Evolutionary conservation across 2,329 filamentous ascomycete species (phyloP).

Genomic region (Hypomyces perniciosus): DNA sequence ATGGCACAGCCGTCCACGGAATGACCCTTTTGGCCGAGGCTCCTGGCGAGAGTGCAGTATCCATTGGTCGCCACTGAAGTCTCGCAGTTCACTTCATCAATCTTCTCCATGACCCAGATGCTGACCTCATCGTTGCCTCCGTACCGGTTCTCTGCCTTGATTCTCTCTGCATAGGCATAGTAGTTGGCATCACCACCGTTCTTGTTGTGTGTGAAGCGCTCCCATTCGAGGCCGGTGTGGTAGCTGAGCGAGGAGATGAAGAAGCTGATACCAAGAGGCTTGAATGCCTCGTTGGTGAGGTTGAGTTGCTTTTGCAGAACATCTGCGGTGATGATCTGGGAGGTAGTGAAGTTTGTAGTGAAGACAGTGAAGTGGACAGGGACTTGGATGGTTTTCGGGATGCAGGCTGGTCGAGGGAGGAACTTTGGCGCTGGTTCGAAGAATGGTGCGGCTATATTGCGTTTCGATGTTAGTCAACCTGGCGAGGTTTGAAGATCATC

Average conservation of each 20-base stretch:
- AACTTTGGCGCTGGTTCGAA: neutral
- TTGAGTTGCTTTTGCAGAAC: neutral
- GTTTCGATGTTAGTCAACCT: neutral
- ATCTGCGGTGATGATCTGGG: neutral
- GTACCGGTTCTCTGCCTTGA: neutral
- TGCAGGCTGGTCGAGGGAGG: neutral
- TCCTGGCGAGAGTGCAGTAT: neutral
- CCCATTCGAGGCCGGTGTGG: neutral
- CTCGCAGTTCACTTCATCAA: neutral
- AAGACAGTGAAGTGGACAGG: conserved; percentile 1
- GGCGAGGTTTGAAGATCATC: neutral
- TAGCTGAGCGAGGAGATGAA: conserved; percentile 1
- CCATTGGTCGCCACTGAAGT: neutral
- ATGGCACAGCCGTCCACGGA: neutral
- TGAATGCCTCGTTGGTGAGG: neutral
- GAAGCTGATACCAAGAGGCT: conserved; percentile 1
- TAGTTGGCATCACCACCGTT: neutral
- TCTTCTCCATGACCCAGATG: conserved; percentile 1
- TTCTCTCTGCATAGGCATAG: neutral
- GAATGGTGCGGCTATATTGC: neutral
- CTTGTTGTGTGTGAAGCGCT: neutral
- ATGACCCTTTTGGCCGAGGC: neutral
- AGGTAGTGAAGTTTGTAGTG: conserved; percentile 1
- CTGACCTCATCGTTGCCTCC: conserved; percentile 1
- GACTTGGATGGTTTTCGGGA: neutral